Conservation (phyloP, 2,329 filamentous ascomycete genomes). For the Geosmithia putterillii region DNA sequence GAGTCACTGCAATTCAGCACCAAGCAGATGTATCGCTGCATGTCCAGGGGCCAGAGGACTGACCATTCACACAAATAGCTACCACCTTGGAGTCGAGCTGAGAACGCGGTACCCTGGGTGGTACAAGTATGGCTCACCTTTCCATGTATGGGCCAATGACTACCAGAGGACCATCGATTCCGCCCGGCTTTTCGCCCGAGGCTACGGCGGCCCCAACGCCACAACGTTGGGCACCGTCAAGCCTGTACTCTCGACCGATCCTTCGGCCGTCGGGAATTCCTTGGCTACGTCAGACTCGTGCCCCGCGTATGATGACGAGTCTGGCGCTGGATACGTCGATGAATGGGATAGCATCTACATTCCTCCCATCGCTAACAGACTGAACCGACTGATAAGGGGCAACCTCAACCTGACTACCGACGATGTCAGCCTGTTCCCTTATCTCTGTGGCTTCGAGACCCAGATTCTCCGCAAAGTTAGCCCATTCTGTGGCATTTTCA, state of each 20-base stretch:
- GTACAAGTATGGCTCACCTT: slow-evolving; percentile 33
- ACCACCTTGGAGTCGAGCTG: neutral
- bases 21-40: too few species aligned
- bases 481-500: slow-evolving; percentile 51
- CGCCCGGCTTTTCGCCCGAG: slow-evolving; percentile 46
- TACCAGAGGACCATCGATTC: slow-evolving; percentile 53
- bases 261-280: slow-evolving; percentile 45
- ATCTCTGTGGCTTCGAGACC: slow-evolving; percentile 60
- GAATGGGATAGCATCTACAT: slow-evolving; percentile 39
- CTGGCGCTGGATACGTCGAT: slow-evolving; percentile 30
- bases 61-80: slow-evolving; percentile 11
- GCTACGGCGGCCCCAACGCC: slow-evolving; percentile 46
- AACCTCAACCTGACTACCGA: slow-evolving; percentile 38
- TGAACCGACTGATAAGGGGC: slow-evolving; percentile 41
- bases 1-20: slow-evolving; percentile 35
- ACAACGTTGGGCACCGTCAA: slow-evolving; percentile 41
- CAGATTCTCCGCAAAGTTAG: slow-evolving; percentile 51
- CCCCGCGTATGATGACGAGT: slow-evolving; percentile 42
- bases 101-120: slow-evolving; percentile 30
- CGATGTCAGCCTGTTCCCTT: slow-evolving; percentile 48
- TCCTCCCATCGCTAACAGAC: slow-evolving; percentile 37
- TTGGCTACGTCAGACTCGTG: slow-evolving; percentile 52
- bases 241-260: slow-evolving; percentile 43
- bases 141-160: slow-evolving; percentile 53
- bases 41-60: slow-evolving; percentile 24